Conservation (phyloP, 2,329 filamentous ascomycete species). For the Epichloe sp. region DNA sequence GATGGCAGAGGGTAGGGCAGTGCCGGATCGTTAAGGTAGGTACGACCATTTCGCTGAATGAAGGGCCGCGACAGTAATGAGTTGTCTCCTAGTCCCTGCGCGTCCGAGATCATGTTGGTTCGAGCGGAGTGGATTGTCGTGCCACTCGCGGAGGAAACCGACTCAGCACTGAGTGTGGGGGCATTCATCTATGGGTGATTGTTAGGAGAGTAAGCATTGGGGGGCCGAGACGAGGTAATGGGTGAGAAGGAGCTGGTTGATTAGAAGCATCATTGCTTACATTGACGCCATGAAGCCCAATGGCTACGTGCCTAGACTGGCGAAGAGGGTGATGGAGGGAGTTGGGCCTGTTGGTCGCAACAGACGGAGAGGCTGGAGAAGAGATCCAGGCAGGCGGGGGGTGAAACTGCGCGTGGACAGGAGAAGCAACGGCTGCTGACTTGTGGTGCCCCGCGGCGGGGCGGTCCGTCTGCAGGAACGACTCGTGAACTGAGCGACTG, state of each 20-base stretch:
- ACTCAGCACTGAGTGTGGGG: conserved; percentile 28
- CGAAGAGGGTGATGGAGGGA: conserved; percentile 1
- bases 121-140: conserved; percentile 28
- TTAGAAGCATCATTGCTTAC: conserved; percentile 3
- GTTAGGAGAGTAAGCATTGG: conserved; percentile 3
- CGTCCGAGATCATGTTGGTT: conserved; percentile 37
- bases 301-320: conserved; percentile 3
- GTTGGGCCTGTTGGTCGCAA: conserved; percentile 1
- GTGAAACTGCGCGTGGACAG: not conserved
- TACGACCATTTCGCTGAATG: conserved; percentile 62
- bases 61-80: conserved; percentile 38
- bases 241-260: not conserved
- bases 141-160: conserved; percentile 33
- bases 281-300: conserved; percentile 6
- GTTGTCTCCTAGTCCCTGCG: conserved; percentile 29
- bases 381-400: not conserved
- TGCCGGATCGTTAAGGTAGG: conserved; percentile 63
- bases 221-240: not conserved
- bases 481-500: conserved; percentile 12
- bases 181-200: conserved; percentile 21
- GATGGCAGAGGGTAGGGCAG: conserved; percentile 75
- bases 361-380: not conserved
- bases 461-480: conserved; percentile 14
- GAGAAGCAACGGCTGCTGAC: conserved; percentile 3
- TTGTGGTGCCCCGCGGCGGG: conserved; percentile 14